A percentile compares a stretch with the other conserved stretches of the same genome.
Conservation (phyloP, 1,284 basidiomycete species). For the Inonotus hispidus region DNA sequence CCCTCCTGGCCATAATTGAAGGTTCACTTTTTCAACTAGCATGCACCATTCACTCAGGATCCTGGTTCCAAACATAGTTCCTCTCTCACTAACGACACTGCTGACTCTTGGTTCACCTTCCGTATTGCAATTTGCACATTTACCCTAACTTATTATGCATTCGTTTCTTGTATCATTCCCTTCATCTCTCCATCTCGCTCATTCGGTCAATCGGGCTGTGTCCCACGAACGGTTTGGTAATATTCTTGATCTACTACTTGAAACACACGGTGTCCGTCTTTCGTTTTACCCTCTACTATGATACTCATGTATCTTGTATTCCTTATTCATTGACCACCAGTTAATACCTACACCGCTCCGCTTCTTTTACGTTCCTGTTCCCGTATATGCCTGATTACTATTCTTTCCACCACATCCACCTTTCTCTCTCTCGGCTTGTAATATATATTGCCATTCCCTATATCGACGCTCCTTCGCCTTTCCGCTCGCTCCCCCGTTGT, state of each 20-base stretch:
- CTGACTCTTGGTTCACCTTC: not conserved
- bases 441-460: not conserved
- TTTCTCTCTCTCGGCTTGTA: not conserved
- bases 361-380: not conserved
- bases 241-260: not conserved
- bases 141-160: slow-evolving; percentile 8
- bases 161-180: not conserved
- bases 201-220: not conserved
- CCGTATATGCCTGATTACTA: not conserved
- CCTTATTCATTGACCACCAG: not conserved
- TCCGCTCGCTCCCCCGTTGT: not conserved
- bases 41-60: not conserved
- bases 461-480: not conserved
- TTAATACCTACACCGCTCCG: not conserved
- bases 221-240: not conserved
- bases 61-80: not conserved
- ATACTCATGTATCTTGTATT: not conserved
- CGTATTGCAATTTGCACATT: not conserved
- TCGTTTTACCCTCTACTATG: not conserved
- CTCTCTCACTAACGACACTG: not conserved
- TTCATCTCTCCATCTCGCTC: not conserved
- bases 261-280: not conserved
- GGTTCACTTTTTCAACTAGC: not conserved
- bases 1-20: not conserved
- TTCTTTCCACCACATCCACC: too few relatives aligned